phyloP scores from a whole-genome alignment of 2,329 filamentous ascomycete genomes.

The Diplocarpon rosae region DNA sequence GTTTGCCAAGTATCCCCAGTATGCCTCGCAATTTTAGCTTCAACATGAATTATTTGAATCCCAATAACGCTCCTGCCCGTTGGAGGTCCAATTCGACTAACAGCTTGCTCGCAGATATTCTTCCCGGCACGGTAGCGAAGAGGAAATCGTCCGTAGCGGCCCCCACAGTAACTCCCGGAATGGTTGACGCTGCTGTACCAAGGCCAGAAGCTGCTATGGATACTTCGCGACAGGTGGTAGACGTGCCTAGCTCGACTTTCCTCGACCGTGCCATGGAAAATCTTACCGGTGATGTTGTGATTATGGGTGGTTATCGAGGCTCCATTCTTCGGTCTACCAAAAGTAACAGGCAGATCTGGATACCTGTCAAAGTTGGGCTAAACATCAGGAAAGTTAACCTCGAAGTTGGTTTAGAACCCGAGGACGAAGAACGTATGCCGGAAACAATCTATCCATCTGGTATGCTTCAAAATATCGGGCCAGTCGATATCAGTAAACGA shows the following conservation, averaged over 20 bases:
- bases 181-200: constrained; percentile 11
- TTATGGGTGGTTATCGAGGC: constrained; percentile 83
- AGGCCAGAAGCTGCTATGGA: constrained; percentile 13
- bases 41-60: constrained; percentile 25
- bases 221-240: constrained; percentile 5
- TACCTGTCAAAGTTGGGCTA: constrained; percentile 83
- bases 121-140: constrained; percentile 16
- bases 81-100: constrained; percentile 21
- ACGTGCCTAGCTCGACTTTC: constrained; percentile 35
- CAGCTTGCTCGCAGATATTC: constrained; percentile 19
- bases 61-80: constrained; percentile 14
- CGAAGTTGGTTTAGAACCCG: constrained; percentile 69
- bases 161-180: constrained; percentile 13
- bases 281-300: constrained; percentile 73
- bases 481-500: constrained; percentile 77
- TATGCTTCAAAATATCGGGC: constrained; percentile 85
- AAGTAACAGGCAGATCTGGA: constrained; percentile 81
- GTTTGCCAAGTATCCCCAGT: constrained; percentile 30
- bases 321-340: constrained; percentile 80
- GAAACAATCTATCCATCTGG: constrained; percentile 75
- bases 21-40: constrained; percentile 34
- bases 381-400: constrained; percentile 88
- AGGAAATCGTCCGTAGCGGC: constrained; percentile 12
- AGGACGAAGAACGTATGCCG: constrained; percentile 76
- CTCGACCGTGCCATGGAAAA: constrained; percentile 46